Conservation (phyloP, 2,329 filamentous ascomycete genomes). For the Cercospora sp. region DNA sequence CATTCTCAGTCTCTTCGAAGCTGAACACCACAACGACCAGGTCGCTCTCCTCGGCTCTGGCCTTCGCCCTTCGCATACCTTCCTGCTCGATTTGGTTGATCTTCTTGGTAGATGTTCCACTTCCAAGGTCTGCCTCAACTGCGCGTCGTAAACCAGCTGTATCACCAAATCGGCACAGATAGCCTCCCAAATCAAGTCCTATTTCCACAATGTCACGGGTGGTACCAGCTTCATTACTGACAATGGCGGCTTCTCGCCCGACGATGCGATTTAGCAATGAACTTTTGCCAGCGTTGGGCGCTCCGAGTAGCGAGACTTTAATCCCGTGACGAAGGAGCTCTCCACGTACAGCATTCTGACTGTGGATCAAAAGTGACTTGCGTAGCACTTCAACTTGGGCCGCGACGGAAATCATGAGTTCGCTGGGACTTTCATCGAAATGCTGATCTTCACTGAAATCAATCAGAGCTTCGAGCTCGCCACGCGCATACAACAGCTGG, state of each 20-base stretch:
- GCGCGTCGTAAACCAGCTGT: constrained; percentile 76
- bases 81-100: constrained; percentile 82
- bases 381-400: constrained; percentile 63
- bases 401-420: constrained; percentile 70
- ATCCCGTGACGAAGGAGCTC: constrained; percentile 86
- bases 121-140: constrained; percentile 11
- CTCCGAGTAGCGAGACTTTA: constrained; percentile 79
- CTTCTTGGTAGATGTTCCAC: constrained; percentile 22
- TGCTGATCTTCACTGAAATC: constrained; percentile 98
- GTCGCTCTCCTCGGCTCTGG: constrained; percentile 79
- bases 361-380: constrained; percentile 65
- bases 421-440: constrained; percentile 81
- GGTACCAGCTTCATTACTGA: constrained; percentile 88
- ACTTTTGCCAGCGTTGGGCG: constrained; percentile 93
- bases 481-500: constrained; percentile 75
- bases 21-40: constrained; percentile 80
- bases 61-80: constrained; percentile 83
- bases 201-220: constrained; percentile 94
- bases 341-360: constrained; percentile 74
- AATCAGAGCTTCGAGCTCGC: constrained; percentile 91
- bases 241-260: constrained; percentile 90
- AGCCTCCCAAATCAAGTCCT: constrained; percentile 83
- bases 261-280: constrained; percentile 88
- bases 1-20: constrained; percentile 54
- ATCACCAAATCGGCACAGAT: constrained; percentile 90